A percentile compares a stretch with the other conserved stretches of the same genome.
Conservation (phyloP, 148 eudicot species). For the Vaccinium corymbosum region DNA sequence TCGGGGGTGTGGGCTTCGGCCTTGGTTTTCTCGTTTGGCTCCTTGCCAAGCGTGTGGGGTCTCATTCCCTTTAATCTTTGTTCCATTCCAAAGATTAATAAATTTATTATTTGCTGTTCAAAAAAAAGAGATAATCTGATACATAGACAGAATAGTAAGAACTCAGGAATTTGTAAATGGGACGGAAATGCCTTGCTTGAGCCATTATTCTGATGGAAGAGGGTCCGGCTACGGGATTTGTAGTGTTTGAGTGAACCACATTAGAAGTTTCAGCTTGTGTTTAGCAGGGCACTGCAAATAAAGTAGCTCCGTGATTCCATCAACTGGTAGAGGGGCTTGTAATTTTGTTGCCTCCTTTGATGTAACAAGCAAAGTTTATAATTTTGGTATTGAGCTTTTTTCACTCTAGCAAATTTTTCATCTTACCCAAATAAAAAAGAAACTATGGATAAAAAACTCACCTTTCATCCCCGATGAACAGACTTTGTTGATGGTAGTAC, state of each 20-base stretch:
- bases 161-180: neutral
- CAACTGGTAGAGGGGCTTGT: neutral
- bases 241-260: neutral
- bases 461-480: conserved; percentile 98
- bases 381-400: neutral
- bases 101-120: no score
- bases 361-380: neutral
- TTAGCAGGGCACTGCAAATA: neutral
- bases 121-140: neutral
- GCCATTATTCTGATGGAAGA: neutral
- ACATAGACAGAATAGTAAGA: neutral
- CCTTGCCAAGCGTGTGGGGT: no score
- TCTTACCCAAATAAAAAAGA: neutral
- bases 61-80: no score
- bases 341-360: neutral
- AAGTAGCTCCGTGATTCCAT: neutral
- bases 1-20: no score
- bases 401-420: no score
- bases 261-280: neutral
- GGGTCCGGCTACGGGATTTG: neutral
- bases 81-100: no score
- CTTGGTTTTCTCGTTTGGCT: no score
- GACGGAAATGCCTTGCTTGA: neutral
- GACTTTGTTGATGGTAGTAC: conserved; percentile 95
- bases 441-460: conserved; percentile 17